A percentile compares a stretch with the other conserved stretches of the same genome.
phyloP scores from a whole-genome alignment of 2,329 filamentous ascomycete species.

The Microdochium nivale region DNA sequence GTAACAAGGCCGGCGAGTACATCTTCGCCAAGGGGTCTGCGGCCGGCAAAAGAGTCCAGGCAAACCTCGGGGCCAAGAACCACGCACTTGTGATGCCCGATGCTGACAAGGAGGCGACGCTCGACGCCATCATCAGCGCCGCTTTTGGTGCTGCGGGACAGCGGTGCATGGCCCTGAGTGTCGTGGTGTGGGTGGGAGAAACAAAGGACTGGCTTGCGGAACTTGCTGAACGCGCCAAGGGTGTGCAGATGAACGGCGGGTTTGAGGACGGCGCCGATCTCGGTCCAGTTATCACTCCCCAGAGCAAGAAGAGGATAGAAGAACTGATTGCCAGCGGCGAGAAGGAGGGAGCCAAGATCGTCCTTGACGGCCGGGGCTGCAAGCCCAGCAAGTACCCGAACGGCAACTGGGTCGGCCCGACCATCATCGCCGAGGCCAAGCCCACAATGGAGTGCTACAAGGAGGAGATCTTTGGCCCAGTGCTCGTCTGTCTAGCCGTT shows the following conservation, averaged over 20 bases:
- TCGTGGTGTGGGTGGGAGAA: slow-evolving; percentile 55
- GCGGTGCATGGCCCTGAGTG: slow-evolving; percentile 61
- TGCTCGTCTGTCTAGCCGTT: slow-evolving; percentile 23
- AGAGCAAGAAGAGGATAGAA: slow-evolving; percentile 12
- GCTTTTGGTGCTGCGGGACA: slow-evolving; percentile 63
- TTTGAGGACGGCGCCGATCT: slow-evolving; percentile 13
- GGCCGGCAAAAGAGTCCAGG: slow-evolving; percentile 62
- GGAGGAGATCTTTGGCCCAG: slow-evolving; percentile 26
- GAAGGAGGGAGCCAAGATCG: slow-evolving; percentile 10
- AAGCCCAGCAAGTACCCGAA: slow-evolving; percentile 11
- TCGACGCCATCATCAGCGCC: slow-evolving; percentile 58
- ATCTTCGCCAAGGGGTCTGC: slow-evolving; percentile 60
- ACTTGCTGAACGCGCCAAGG: slow-evolving; percentile 53
- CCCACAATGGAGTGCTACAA: slow-evolving; percentile 26
- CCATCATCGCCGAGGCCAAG: slow-evolving; percentile 23
- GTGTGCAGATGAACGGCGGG: slow-evolving; percentile 22
- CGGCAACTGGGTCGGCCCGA: slow-evolving; percentile 18
- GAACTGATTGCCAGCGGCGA: slow-evolving; percentile 11
- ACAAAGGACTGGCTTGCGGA: slow-evolving; percentile 58
- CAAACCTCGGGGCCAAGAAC: slow-evolving; percentile 63
- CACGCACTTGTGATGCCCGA: slow-evolving; percentile 59
- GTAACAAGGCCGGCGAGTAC: slow-evolving; percentile 61
- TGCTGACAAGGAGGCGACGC: slow-evolving; percentile 59
- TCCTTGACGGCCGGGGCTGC: slow-evolving; percentile 13
- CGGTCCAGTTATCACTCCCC: slow-evolving; percentile 12